Base-by-base conservation (phyloP, 148 eudicot species). In the Limonium bicolor region DNA sequence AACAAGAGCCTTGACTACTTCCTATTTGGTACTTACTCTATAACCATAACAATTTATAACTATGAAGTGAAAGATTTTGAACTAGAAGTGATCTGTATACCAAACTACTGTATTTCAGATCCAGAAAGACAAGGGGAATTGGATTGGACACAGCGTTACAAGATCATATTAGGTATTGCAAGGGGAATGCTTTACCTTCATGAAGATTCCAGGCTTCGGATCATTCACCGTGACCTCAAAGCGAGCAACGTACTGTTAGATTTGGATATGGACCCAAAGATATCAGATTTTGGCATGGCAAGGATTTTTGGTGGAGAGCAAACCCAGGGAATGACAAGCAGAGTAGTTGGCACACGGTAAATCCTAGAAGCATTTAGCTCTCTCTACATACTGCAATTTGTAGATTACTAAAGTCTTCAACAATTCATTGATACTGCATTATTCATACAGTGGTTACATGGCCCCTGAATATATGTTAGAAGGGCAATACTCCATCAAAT, bases 401-500 rank as follows among this genome's bases (percentile, higher is more conserved):
- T 25, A 39, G 19, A 19, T 2, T 39, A 2, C 21, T 9, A 3
- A 8, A 14, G 21, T 19, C 20, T n/a, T n/a, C 7, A 7, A 3
- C 15, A 23, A 23, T 32, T 12, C 19, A 17, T 23, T 27, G 22
- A 6, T 27, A 6, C 30, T 20, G 15, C 2, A 27, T 15, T 5
- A 13, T 1, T 57, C 14, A 48, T 57, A 17, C 22, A 72, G 73
- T 25, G 77, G 73, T 2, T 72, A 72, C 27, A 72, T 68, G 70
- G 20, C 78, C 12, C 78, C 73, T 0, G 78, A 72, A 40, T 72
- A 72, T 21, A 27, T 41, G 25, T 23, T 53, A 24, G 41, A 56
- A 1, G 73, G 73, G 1, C 44, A 53, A 15, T 60, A 63, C 27
- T 72, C 78, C 0, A 16, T 55, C 9, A 67, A 67, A 28, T 67